These are phyloP conservation scores for Solanum chilense DNA, from an alignment of 257 asterid genomes.

Conservation along the genomic window DNA sequence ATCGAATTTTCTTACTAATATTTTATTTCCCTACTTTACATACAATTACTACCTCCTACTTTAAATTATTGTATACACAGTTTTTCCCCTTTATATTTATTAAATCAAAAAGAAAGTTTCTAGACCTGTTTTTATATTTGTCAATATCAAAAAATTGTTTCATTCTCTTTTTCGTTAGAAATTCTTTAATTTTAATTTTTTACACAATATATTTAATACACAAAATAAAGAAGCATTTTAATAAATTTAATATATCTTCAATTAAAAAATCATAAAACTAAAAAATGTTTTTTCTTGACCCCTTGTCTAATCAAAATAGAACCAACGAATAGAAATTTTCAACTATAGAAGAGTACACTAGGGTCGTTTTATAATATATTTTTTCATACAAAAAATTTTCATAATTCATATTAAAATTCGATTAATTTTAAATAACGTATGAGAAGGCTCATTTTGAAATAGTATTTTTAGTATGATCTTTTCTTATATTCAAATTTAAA, in stretches of 20 bases:
- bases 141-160: no score
- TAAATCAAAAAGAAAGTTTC: neutral
- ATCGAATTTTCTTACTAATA: constrained; percentile 3
- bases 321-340: neutral
- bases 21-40: constrained; percentile 6
- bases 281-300: neutral
- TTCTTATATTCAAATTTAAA: no score
- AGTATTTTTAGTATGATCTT: rapidly evolving
- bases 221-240: neutral
- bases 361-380: neutral
- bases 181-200: neutral
- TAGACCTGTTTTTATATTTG: no score
- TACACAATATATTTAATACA: neutral
- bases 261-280: neutral
- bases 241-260: neutral
- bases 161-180: no score
- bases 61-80: neutral
- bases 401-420: no score
- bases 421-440: no score
- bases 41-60: neutral
- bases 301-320: neutral
- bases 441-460: rapidly evolving
- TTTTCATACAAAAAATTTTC: no score
- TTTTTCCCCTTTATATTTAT: no score
- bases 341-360: neutral